Conservation (phyloP, 345 rosid genomes). For the Acer campestre region DNA sequence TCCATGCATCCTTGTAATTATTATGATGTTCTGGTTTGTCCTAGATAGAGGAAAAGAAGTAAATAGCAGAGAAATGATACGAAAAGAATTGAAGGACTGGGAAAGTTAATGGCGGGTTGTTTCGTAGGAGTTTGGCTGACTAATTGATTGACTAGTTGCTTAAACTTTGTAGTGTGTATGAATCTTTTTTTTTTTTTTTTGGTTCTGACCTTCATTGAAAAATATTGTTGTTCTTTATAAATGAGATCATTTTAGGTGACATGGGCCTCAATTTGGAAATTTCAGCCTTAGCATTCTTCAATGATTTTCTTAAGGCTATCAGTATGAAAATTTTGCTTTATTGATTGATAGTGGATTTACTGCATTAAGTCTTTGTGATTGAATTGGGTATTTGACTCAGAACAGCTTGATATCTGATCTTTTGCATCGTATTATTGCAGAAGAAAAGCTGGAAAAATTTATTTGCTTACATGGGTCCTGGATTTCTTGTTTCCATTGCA, state of each 20-base stretch:
- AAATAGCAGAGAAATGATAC: not conserved
- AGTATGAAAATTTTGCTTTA: conserved; percentile 6
- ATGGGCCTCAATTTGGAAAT: not conserved
- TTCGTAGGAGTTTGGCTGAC: not conserved
- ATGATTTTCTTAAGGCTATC: not conserved
- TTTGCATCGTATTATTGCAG: conserved; percentile 43
- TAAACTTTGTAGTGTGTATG: not conserved
- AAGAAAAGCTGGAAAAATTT: conserved; percentile 90
- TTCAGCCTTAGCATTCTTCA: not conserved
- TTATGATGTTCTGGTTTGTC: not conserved
- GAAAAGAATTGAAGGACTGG: not conserved
- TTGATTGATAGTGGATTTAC: not conserved
- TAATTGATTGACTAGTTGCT: not conserved
- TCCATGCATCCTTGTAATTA: not conserved
- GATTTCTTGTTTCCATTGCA: conserved; percentile 94
- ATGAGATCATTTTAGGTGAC: not conserved
- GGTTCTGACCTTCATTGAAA: not conserved
- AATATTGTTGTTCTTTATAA: not conserved
- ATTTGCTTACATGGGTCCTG: conserved; percentile 90
- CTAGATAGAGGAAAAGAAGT: not conserved
- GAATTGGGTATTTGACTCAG: not conserved
- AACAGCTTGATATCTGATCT: not conserved
- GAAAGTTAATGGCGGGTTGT: not conserved
- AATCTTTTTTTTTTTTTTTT: not conserved
- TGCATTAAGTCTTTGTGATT: not conserved